Conservation (phyloP, 345 rosid genomes). For the Populus tremula region DNA sequence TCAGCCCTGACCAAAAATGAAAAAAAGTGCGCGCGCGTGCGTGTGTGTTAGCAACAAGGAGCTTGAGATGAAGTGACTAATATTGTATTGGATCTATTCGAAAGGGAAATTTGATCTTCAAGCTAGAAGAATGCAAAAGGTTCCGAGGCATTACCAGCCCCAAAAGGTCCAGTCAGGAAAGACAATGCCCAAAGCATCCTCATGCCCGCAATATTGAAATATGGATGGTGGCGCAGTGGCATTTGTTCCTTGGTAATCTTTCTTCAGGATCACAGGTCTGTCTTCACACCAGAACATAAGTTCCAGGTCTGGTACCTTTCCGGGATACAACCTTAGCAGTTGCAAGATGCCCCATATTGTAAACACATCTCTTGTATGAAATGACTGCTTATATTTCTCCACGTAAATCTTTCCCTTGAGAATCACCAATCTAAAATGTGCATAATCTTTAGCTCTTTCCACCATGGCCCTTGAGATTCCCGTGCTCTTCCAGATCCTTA, state of each 20-base stretch:
- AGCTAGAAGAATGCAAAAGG: too few species aligned
- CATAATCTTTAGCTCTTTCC: not conserved
- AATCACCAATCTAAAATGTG: not conserved
- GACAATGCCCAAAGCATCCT: slow-evolving; percentile 54
- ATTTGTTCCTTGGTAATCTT: slow-evolving; percentile 35
- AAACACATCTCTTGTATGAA: not conserved
- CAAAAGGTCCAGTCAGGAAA: slow-evolving; percentile 95
- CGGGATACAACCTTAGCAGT: slow-evolving; percentile 72
- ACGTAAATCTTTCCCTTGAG: not conserved
- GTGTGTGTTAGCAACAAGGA: too few species aligned
- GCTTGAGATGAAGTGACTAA: too few species aligned
- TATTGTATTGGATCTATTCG: too few species aligned
- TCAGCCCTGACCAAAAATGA: slow-evolving; percentile 38
- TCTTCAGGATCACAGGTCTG: slow-evolving; percentile 50
- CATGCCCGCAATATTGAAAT: slow-evolving; percentile 67
- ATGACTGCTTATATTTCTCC: not conserved
- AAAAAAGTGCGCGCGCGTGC: too few species aligned
- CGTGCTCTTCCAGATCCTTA: not conserved
- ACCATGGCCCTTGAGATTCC: not conserved
- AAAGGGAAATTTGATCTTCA: too few species aligned
- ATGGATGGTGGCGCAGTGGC: slow-evolving; percentile 52
- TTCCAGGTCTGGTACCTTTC: slow-evolving; percentile 74
- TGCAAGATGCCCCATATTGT: slow-evolving; percentile 72
- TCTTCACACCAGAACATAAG: slow-evolving; percentile 85
- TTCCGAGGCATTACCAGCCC: slow-evolving; percentile 63